Base-by-base conservation (phyloP, 768 basidiomycete genomes). In the Lentinula raphanica region DNA sequence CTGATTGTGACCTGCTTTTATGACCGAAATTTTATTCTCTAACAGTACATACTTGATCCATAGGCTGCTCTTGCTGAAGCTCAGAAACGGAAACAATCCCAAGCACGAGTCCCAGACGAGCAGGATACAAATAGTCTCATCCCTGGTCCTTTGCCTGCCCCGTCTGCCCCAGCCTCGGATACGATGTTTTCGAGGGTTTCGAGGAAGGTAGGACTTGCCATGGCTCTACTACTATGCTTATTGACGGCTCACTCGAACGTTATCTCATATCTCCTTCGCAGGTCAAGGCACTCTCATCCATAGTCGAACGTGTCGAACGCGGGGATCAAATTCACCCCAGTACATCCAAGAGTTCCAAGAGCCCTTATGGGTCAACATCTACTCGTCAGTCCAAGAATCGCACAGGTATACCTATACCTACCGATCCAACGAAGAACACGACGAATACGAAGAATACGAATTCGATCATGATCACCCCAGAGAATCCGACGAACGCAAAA, bases 111-210 rank as follows among this genome's bases (percentile, higher is more conserved):
- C 15, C 40, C 39, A 3, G 54, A 56, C 28, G 54, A 56, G 28
- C 40, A 44, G 32, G 54, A 56, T n/a, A n/a, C n/a, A n/a, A n/a
- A n/a, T 40, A 56, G 54, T 44, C 5, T 56, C 31, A 28, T 56
- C 17, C 54, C 54, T 4, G 54, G 54, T 15, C 54, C 54, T 49
- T 49, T 32, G 3, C 49, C 17, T 29, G 49, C 13, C 36, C 51
- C 19, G 3, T 29, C 17, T 29, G 49, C 13, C 36, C 51, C 42
- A 23, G 19, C 42, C 8, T 44, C 42, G 23, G 42, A 44, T 44
- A 21, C 42, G 3, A 23, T 44, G n/a, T 44, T 21, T 23, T 23
- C 42, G 8, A 44, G 21, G 19, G 21, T 44, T 12, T 44, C 42
- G n/a, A 44, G 21, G 42, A 44, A 44, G 51, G 51, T 53, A 13